These are phyloP conservation scores for Penicillium sp. DNA, from an alignment of 2,329 filamentous ascomycete genomes.

Conservation along the genomic window DNA sequence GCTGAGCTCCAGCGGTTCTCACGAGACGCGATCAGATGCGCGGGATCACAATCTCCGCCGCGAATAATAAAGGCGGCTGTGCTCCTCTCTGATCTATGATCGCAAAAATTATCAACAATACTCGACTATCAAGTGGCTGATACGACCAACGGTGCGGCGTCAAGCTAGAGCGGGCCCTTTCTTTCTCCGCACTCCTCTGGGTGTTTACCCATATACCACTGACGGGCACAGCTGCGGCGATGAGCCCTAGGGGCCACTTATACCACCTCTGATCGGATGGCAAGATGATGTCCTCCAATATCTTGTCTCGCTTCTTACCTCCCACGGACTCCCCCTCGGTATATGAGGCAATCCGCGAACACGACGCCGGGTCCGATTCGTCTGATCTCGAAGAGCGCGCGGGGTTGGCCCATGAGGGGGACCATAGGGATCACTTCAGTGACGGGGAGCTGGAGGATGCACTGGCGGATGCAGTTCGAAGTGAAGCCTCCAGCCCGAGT, in stretches of 20 bases:
- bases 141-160: neutral
- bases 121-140: neutral
- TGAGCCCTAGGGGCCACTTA: constrained; percentile 14
- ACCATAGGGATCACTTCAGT: constrained; percentile 57
- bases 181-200: constrained; percentile 18
- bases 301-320: constrained; percentile 53
- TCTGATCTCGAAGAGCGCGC: constrained; percentile 55
- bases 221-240: constrained; percentile 23
- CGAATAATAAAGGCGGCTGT: neutral
- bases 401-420: constrained; percentile 57
- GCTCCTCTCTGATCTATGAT: neutral
- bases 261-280: constrained; percentile 17
- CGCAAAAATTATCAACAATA: too few species aligned
- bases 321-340: constrained; percentile 57
- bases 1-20: neutral
- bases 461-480: constrained; percentile 58
- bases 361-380: constrained; percentile 53
- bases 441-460: constrained; percentile 64
- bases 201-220: constrained; percentile 13
- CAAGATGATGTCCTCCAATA: constrained; percentile 52
- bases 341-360: constrained; percentile 54
- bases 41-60: neutral
- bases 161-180: constrained; percentile 12
- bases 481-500: constrained; percentile 54
- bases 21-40: constrained; percentile 27